Base-by-base conservation (phyloP, 2,329 filamentous ascomycete species). In the Tolypocladium ovalisporum region DNA sequence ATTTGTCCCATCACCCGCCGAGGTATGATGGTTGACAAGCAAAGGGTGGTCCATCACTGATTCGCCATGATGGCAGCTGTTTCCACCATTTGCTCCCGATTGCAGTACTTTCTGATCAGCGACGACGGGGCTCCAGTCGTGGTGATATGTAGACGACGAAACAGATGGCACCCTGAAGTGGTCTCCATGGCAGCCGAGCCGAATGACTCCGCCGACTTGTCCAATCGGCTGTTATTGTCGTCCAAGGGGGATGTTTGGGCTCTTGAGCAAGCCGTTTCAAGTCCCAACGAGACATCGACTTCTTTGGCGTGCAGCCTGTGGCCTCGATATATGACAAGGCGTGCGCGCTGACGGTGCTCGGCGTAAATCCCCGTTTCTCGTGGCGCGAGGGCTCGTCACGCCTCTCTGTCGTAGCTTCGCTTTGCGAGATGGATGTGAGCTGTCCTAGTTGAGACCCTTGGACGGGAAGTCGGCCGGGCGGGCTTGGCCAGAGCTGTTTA, bases 401-500 rank as follows among this genome's bases (percentile, higher is more conserved):
- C 22, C 29, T 8, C 19, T 34, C 47, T 17, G 12, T 51, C 9
- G 4, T 15, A 35, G 19, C 8, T 19, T 29, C 12, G 47, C 19
- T 34, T 8, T 3, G 3, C 5, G 22, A 34, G 29, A 22, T 8
- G 9, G 10, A 35, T 19, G 19, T 12, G n/a, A 5, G 9, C 19
- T 4, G 19, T 35, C 37, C 55, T 60, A 69, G 57, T 62, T 67
- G 47, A 70, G 62, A 9, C 68, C 70, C 54, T 68, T 71, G 3
- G 90, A 90, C 24, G 92, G 93, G 67, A 96, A 96, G 60, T 79
- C 87, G 29, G 88, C 87, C n/a, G 84, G 75, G 65, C 84, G 81
- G 61, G 85, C 79, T 15, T 71, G 75, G 4, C 90, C 90, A 35
- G 81, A 77, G 57, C 79, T 83, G 5, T 81, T 81, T 57, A 97